These are phyloP conservation scores for Cladosporium sp. DNA, from an alignment of 2,329 filamentous ascomycete species.

Conservation along the genomic window DNA sequence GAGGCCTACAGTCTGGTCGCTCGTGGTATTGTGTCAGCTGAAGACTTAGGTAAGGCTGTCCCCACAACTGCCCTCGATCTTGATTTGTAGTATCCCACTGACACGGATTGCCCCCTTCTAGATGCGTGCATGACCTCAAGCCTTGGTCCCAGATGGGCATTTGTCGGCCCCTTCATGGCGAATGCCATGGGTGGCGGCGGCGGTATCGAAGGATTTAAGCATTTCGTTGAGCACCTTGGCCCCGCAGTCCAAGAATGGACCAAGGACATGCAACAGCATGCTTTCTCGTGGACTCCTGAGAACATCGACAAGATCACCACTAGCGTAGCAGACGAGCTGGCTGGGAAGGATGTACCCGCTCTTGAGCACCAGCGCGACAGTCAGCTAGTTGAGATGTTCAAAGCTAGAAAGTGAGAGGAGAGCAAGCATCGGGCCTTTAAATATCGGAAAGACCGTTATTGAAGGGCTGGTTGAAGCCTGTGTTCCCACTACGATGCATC, in stretches of 20 bases:
- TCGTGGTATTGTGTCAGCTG: constrained; percentile 29
- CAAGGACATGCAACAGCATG: not conserved
- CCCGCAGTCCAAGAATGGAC: not conserved
- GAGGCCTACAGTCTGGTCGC: constrained; percentile 36
- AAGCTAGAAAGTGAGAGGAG: not conserved
- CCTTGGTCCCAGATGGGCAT: constrained; percentile 19
- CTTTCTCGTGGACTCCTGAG: not conserved
- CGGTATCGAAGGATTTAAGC: constrained; percentile 23
- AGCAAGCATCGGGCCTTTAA: not conserved
- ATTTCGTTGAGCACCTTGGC: constrained; percentile 1
- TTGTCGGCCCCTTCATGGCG: constrained; percentile 28
- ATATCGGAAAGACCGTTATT: not conserved
- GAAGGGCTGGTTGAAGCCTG: too few species aligned
- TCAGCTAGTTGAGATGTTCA: not conserved
- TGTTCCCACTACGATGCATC: too few species aligned
- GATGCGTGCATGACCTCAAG: constrained; percentile 19
- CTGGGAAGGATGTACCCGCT: not conserved
- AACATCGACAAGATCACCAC: not conserved
- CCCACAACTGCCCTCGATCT: not conserved
- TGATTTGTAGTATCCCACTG: not conserved
- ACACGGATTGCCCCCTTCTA: not conserved
- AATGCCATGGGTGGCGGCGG: constrained; percentile 24
- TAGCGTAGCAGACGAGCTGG: not conserved
- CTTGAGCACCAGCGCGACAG: not conserved
- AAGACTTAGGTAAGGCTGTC: constrained; percentile 26